Base-by-base conservation (phyloP, 768 basidiomycete genomes). In the Coprinopsis strossmayeri region DNA sequence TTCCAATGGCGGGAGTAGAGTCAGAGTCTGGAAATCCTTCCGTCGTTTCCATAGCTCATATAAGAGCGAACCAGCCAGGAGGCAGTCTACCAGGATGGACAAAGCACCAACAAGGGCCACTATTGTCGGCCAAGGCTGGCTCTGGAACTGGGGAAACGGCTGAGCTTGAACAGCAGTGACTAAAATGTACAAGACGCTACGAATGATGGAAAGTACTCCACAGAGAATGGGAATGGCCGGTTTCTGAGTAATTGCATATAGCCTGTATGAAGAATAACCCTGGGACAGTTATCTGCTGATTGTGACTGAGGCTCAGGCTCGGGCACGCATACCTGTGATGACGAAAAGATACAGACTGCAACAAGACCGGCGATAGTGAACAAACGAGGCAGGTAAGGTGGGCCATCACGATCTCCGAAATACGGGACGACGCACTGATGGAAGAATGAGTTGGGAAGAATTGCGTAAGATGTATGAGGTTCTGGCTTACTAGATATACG, bases 401-500 rank as follows among this genome's bases (percentile, higher is more conserved):
- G 17, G 27, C 39, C 23, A 17, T 13, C n/a, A 2, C 27, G 18
- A 25, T 49, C 38, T 12, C 50, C 46, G 30, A 49, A 45, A 38
- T 48, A 40, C 5, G 37, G 27, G 11, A 56, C 43, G 5, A 56
- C 30, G 24, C 46, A 44, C 55, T 56, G 20, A n/a, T 5, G 37
- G 10, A 18, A 9, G 18, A 20, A 23, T 4, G 32, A 46, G 12
- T 30, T 24, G 13, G 20, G 26, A 25, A 11, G 3, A 11, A 15
- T 3, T 3, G 28, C 12, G 18, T 9, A 34, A 13, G 15, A 13
- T 7, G 2, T n/a, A n/a, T n/a, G n/a, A n/a, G n/a, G n/a, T n/a
- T n/a, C n/a, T 26, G 12, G 15, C 49, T 13, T 12, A 54, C 53
- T 21, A 38, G 42, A 32, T 54, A 54, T 11, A 44, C 27, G 1